phyloP scores from a whole-genome alignment of 768 basidiomycete species.

The Boletus rufocinnamomeus region DNA sequence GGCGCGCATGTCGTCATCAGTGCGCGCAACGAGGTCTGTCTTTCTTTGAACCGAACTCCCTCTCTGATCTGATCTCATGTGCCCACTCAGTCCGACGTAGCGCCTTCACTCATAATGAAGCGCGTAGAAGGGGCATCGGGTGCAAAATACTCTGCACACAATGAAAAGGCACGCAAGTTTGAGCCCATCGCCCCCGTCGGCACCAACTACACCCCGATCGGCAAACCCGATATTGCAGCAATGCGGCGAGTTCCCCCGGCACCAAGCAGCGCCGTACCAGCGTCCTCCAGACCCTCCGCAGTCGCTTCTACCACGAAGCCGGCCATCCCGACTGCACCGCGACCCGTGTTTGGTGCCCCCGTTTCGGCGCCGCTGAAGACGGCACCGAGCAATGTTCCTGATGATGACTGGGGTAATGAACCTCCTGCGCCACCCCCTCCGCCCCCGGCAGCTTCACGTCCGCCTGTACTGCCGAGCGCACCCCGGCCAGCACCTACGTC shows the following conservation, averaged over 20 bases:
- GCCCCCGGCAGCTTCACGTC: conserved; percentile 48
- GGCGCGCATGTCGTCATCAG: conserved; percentile 85
- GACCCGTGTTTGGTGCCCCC: conserved; percentile 52
- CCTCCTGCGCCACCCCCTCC: conserved; percentile 44
- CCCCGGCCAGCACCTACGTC: conserved; percentile 42
- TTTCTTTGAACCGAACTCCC: not conserved
- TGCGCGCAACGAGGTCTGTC: conserved; percentile 78
- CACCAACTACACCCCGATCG: conserved; percentile 73
- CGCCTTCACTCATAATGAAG: conserved; percentile 77
- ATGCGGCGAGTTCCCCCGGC: conserved; percentile 50
- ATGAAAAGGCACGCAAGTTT: conserved; percentile 67
- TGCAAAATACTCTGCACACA: conserved; percentile 85
- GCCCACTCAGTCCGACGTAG: conserved; percentile 66
- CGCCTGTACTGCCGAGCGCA: conserved; percentile 46
- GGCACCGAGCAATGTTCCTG: conserved; percentile 44
- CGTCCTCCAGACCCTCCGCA: not conserved
- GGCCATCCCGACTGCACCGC: conserved; percentile 43
- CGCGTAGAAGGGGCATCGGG: conserved; percentile 88
- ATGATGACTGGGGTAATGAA: conserved; percentile 65
- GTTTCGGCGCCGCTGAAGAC: conserved; percentile 44
- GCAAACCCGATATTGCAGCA: conserved; percentile 67
- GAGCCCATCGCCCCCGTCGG: conserved; percentile 85
- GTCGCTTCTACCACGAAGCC: conserved; percentile 23
- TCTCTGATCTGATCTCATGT: not conserved
- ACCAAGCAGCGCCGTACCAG: not conserved